Evolutionary conservation across 345 rosid species (phyloP).

Genomic region (Turritis glabra): DNA sequence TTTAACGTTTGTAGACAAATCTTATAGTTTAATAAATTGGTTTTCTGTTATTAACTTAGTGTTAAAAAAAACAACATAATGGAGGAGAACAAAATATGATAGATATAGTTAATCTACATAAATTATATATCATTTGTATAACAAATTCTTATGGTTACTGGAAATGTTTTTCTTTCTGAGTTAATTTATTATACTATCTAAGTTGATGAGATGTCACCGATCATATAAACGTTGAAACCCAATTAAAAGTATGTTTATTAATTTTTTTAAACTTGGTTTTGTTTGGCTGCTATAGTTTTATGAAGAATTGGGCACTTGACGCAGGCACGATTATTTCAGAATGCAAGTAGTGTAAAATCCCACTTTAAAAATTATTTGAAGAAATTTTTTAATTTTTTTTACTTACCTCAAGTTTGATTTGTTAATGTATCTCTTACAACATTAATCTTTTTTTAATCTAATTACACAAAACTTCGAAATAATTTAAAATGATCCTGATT

Average conservation of each 20-base stretch:
- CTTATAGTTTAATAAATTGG: too few species aligned
- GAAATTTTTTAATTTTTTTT: too few species aligned
- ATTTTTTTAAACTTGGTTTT: too few species aligned
- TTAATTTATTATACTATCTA: not conserved
- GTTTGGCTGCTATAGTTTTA: too few species aligned
- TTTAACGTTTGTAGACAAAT: too few species aligned
- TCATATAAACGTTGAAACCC: not conserved
- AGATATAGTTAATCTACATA: too few species aligned
- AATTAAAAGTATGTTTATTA: not conserved
- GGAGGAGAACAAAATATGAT: not conserved
- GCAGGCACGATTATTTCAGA: too few species aligned
- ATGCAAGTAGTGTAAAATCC: too few species aligned
- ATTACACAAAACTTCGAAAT: not conserved
- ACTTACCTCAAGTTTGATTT: not conserved
- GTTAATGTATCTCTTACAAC: not conserved
- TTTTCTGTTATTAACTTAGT: not conserved
- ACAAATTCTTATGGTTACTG: not conserved
- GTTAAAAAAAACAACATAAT: not conserved
- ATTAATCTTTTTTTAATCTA: not conserved
- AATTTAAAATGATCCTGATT: slow-evolving; percentile 2
- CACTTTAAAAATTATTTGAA: not conserved
- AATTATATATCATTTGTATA: not conserved
- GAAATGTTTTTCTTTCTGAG: too few species aligned
- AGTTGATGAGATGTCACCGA: not conserved
- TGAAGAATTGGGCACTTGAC: too few species aligned